Evolutionary conservation across 2,329 filamentous ascomycete genomes (phyloP), one percentile per base, ranked within the genome.

Genomic region (Pseudomassariella vexata): DNA sequence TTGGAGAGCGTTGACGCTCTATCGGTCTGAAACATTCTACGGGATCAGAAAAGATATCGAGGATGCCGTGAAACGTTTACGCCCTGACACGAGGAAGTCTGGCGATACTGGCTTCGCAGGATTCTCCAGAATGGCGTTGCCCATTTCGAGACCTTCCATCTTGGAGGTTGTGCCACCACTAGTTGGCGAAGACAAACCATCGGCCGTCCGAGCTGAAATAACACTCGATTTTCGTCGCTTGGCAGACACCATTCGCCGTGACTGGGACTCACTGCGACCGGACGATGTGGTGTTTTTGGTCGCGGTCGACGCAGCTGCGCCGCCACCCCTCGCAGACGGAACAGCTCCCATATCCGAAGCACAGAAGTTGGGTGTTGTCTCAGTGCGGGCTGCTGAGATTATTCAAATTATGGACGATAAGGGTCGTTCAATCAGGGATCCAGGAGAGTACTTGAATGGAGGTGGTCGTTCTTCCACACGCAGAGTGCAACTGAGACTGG

Each of bases 201-300:
- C 88, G 3, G 73, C 82, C 46, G 87, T 96, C 24, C 80, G 83
- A 40, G 87, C 86, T 11, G 92, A 98, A 58, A 79, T 98, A 28
- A 73, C 78, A 4, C 70, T 96, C 23, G 88, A 96, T 54, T 76
- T 95, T 32, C 82, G 82, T 47, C 79, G 81, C 32, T 62, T 95
- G n/a, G 76, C 79, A 32, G 80, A 87, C 17, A 74, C 79, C 32
- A 67, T 94, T 27, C 79, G 85, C 33, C 74, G 71, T 45, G 92
- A 96, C 50, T 98, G 92, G 92, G 92, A 96, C 47, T 77, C 80
- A 5, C 67, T 98, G 22, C 79, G 85, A 20, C 78, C 82, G 2
- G 88, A 89, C 44, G 94, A 98, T 57, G 83, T 92, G 1, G 79
- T 98, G 3, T 98, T 94, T 53, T 69, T 98, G 17, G 66, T 95